These are phyloP conservation scores for Pleurotus djamor DNA, from an alignment of 768 basidiomycete genomes.

Conservation along the genomic window DNA sequence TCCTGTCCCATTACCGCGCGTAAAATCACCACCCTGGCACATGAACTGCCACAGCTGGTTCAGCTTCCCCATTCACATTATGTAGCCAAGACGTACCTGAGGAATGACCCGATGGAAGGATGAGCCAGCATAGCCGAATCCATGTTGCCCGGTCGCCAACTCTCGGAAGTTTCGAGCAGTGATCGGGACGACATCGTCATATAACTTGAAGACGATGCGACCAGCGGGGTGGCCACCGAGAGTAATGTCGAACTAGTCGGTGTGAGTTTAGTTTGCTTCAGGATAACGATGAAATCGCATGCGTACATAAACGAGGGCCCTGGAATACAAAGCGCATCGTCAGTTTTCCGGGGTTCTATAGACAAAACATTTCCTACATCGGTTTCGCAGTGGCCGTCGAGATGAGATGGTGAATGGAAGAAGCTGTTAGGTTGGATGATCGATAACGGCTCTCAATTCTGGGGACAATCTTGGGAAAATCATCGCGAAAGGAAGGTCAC, in stretches of 20 bases:
- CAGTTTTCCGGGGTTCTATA: neutral
- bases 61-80: neutral
- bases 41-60: slow-evolving; percentile 49
- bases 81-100: slow-evolving; percentile 9
- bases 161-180: slow-evolving; percentile 88
- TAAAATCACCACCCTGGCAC: slow-evolving; percentile 93
- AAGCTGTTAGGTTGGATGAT: neutral
- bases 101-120: slow-evolving; percentile 85
- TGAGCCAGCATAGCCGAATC: slow-evolving; percentile 69
- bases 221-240: slow-evolving; percentile 40
- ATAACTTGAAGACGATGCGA: slow-evolving; percentile 83
- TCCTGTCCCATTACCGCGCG: slow-evolving; percentile 64
- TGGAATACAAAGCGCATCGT: too few species aligned
- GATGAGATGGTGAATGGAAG: neutral
- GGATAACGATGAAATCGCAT: too few species aligned
- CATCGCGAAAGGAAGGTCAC: too few species aligned
- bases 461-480: too few species aligned
- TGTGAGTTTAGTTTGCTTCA: too few species aligned
- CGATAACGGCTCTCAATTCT: too few species aligned
- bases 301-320: neutral
- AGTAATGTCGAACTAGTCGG: slow-evolving; percentile 61
- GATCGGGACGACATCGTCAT: slow-evolving; percentile 72
- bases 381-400: neutral
- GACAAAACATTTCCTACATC: neutral
- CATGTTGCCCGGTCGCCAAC: slow-evolving; percentile 73